Percentiles rank a stretch among this genome's conserved stretches.
These are phyloP conservation scores for Ascochyta rabiei DNA, from an alignment of 2,329 filamentous ascomycete genomes.

Conservation along the genomic window DNA sequence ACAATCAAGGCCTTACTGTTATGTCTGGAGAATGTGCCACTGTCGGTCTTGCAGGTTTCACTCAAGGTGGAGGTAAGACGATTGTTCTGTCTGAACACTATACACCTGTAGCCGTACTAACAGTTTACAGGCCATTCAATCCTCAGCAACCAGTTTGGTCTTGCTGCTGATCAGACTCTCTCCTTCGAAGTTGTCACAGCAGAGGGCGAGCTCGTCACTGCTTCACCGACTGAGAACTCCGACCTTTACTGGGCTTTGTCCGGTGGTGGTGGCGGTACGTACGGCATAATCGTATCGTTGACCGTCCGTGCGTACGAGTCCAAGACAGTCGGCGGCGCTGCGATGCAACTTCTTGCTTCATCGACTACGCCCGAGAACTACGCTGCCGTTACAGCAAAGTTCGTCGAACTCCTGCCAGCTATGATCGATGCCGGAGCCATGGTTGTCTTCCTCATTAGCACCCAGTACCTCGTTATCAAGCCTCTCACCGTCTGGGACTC, in stretches of 20 bases:
- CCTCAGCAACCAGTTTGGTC: slow-evolving; percentile 29
- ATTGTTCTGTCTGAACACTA: too few relatives aligned
- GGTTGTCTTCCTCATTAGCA: slow-evolving; percentile 24
- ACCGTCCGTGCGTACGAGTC: slow-evolving; percentile 37
- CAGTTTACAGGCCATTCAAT: slow-evolving; percentile 25
- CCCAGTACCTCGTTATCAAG: slow-evolving; percentile 20
- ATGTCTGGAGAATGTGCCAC: slow-evolving; percentile 42
- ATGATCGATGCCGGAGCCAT: slow-evolving; percentile 31
- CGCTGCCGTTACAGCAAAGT: slow-evolving; percentile 17
- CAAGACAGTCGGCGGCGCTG: slow-evolving; percentile 28
- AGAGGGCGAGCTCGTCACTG: slow-evolving; percentile 36
- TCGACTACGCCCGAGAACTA: slow-evolving; percentile 24
- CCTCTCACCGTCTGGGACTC: slow-evolving; percentile 26
- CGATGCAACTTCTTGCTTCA: slow-evolving; percentile 26
- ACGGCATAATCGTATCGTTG: slow-evolving; percentile 37
- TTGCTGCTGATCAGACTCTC: slow-evolving; percentile 41
- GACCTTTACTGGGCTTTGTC: slow-evolving; percentile 48
- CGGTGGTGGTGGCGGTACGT: slow-evolving; percentile 42
- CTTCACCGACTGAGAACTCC: slow-evolving; percentile 33
- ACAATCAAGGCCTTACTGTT: slow-evolving; percentile 25
- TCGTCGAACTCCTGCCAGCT: slow-evolving; percentile 23
- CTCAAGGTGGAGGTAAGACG: slow-evolving; percentile 31
- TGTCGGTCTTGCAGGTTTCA: slow-evolving; percentile 42
- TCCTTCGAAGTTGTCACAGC: slow-evolving; percentile 42
- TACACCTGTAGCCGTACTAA: too few relatives aligned